phyloP scores from a whole-genome alignment of 495 filamentous ascomycete species.

The Amphirosellinia nigrospora region DNA sequence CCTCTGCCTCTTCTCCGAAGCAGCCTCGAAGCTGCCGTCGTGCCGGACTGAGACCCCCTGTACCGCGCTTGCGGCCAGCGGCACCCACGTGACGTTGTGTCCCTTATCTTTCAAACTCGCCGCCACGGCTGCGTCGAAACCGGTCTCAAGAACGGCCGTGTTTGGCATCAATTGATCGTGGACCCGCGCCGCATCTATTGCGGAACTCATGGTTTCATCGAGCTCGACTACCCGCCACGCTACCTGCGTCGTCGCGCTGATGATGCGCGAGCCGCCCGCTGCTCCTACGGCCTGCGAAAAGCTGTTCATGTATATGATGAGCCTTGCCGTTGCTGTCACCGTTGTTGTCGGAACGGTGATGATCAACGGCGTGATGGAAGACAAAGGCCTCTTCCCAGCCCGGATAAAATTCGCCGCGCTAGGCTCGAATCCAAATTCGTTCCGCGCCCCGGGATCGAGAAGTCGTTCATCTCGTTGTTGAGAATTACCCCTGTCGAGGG shows the following conservation, averaged over 20 bases:
- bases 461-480: conserved; percentile 91
- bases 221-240: conserved; percentile 74
- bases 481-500: conserved; percentile 83
- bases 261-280: conserved; percentile 80
- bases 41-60: conserved; percentile 66
- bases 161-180: conserved; percentile 82
- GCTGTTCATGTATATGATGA: not conserved
- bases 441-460: conserved; percentile 73
- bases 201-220: conserved; percentile 55
- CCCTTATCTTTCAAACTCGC: conserved; percentile 66
- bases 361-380: conserved; percentile 74
- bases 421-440: conserved; percentile 79
- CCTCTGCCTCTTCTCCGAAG: conserved; percentile 69
- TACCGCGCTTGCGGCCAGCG: conserved; percentile 64
- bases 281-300: conserved; percentile 66
- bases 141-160: conserved; percentile 67
- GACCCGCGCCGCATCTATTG: conserved; percentile 68
- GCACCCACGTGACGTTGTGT: conserved; percentile 76
- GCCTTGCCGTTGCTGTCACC: conserved; percentile 32
- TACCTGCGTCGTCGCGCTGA: conserved; percentile 76
- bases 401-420: conserved; percentile 75
- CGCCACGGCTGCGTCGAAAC: conserved; percentile 69
- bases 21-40: conserved; percentile 53
- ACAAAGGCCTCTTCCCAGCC: conserved; percentile 76
- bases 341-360: conserved; percentile 48